Conservation (phyloP, 345 rosid species). For the Ricinus communis region DNA sequence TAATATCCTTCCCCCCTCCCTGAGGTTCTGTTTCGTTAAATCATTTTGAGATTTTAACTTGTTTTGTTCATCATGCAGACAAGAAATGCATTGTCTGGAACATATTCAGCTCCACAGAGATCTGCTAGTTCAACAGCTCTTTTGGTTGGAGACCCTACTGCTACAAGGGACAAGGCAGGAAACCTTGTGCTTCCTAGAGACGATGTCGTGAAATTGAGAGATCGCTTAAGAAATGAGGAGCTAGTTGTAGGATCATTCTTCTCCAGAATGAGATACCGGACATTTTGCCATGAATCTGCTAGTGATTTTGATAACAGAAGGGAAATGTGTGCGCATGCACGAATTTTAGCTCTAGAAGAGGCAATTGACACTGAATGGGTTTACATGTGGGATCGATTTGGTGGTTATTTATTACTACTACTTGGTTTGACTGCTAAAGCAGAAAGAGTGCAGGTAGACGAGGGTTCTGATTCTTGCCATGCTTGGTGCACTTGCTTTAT, state of each 20-base stretch:
- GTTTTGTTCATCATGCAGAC: constrained; percentile 53
- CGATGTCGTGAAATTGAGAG: constrained; percentile 96
- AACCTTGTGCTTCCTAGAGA: constrained; percentile 97
- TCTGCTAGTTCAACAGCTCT: constrained; percentile 99
- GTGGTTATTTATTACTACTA: constrained; percentile 90
- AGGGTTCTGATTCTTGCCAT: constrained; percentile 16
- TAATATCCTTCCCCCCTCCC: not conserved
- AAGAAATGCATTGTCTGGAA: constrained; percentile 96
- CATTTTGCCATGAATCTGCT: constrained; percentile 55
- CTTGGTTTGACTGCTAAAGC: constrained; percentile 99
- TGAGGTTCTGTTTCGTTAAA: not conserved
- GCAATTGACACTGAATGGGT: constrained; percentile 99
- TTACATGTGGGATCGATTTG: constrained; percentile 99
- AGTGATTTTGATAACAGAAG: constrained; percentile 78
- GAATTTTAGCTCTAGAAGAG: constrained; percentile 96
- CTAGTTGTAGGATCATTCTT: constrained; percentile 72
- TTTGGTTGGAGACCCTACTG: constrained; percentile 94
- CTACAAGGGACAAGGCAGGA: constrained; percentile 91
- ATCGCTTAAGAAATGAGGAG: constrained; percentile 96
- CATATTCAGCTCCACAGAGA: constrained; percentile 99
- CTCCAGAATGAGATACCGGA: constrained; percentile 58
- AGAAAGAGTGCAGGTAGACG: constrained; percentile 86
- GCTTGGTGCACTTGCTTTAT: constrained; percentile 1
- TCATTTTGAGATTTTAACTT: not conserved
- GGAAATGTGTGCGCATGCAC: constrained; percentile 98